Evolutionary conservation across 306 rosid species (phyloP).

Genomic region (Ormosia semicastrata): DNA sequence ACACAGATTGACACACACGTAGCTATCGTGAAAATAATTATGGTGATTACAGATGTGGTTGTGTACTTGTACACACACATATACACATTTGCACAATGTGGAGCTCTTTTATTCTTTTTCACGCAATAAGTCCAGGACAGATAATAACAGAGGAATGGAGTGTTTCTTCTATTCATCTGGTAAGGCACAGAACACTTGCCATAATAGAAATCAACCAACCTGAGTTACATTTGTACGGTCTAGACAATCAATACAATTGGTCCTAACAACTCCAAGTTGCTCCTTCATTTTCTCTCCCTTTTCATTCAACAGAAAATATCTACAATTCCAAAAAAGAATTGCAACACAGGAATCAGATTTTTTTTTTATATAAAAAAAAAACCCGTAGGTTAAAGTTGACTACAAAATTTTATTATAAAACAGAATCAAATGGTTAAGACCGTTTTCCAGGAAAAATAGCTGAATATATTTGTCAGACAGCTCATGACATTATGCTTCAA

Average conservation of each 20-base stretch:
- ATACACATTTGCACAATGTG: background rate
- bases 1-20: background rate
- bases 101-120: background rate
- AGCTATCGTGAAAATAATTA: background rate
- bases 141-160: background rate
- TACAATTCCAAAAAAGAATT: slow-evolving; percentile 37
- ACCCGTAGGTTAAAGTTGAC: background rate
- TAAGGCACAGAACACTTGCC: slow-evolving; percentile 14
- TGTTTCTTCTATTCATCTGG: background rate
- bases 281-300: slow-evolving; percentile 96
- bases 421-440: background rate
- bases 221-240: slow-evolving; percentile 99
- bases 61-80: background rate
- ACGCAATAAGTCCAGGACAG: slow-evolving; percentile 2
- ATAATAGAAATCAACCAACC: slow-evolving; percentile 46
- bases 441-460: background rate
- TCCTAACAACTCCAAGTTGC: slow-evolving; percentile 90
- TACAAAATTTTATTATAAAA: slow-evolving; percentile 2
- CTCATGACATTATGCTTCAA: slow-evolving; percentile 10
- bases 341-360: slow-evolving; percentile 17
- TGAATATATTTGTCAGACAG: slow-evolving; percentile 3
- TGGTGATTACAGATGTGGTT: background rate
- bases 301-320: slow-evolving; percentile 83
- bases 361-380: background rate
- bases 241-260: slow-evolving; percentile 94